Evolutionary conservation across 768 basidiomycete species (phyloP).

Genomic region (Hericium erinaceus): DNA sequence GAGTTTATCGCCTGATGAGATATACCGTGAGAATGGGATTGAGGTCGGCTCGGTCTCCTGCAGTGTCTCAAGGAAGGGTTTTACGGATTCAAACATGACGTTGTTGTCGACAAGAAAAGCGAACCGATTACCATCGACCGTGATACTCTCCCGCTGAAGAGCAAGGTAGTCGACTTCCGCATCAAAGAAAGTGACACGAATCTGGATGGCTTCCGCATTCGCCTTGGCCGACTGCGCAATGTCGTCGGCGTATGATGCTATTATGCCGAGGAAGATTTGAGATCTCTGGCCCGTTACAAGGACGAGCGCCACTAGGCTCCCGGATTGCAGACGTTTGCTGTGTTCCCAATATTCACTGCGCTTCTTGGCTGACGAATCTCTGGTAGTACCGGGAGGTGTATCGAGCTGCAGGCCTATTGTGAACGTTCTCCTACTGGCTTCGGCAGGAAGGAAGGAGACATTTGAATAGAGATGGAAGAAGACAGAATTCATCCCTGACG

Average conservation of each 20-base stretch:
- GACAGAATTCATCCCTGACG: constrained; percentile 34
- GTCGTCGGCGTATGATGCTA: constrained; percentile 34
- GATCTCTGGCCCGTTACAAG: constrained; percentile 17
- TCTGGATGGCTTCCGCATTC: constrained; percentile 25
- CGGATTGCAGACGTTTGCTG: constrained; percentile 49
- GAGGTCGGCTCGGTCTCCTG: constrained; percentile 9
- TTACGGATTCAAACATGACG: constrained; percentile 8
- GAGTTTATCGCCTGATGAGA: constrained; percentile 1
- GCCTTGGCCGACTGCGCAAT: constrained; percentile 34
- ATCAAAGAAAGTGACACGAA: constrained; percentile 59
- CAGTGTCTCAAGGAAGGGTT: constrained; percentile 11
- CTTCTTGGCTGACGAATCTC: constrained; percentile 25
- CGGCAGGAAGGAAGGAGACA: constrained; percentile 35
- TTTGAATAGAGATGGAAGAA: constrained; percentile 59
- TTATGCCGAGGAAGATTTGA: constrained; percentile 43
- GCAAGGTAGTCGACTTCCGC: constrained; percentile 40
- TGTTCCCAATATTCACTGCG: constrained; percentile 56
- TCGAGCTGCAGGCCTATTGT: constrained; percentile 37
- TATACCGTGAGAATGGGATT: constrained; percentile 4
- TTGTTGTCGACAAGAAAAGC: constrained; percentile 12
- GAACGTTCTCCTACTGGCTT: constrained; percentile 44
- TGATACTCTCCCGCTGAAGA: constrained; percentile 27
- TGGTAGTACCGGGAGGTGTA: constrained; percentile 48
- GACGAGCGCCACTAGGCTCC: constrained; percentile 56
- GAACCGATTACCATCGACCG: constrained; percentile 7